Percentiles rank a stretch among this genome's conserved stretches.
These are phyloP conservation scores for Daldinia grandis DNA, from an alignment of 495 filamentous ascomycete species.

Conservation along the genomic window DNA sequence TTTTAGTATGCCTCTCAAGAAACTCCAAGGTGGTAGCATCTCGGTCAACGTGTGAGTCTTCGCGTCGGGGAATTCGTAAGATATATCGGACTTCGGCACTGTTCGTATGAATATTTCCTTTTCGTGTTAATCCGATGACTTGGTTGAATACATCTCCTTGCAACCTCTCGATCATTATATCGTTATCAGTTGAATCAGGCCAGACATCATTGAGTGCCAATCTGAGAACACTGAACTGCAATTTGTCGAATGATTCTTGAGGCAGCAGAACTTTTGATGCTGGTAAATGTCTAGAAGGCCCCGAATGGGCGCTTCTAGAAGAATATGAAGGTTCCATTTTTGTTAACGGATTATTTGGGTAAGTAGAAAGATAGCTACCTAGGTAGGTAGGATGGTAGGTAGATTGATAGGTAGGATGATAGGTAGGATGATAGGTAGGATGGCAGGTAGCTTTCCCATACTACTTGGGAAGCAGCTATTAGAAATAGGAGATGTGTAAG, in stretches of 20 bases:
- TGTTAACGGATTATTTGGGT: too few species aligned
- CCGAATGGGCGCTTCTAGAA: background rate
- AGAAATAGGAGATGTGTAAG: too few species aligned
- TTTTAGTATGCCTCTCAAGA: conserved; percentile 49
- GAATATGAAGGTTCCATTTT: background rate
- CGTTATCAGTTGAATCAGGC: background rate
- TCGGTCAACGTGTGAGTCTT: conserved; percentile 10
- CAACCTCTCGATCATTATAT: conserved; percentile 2
- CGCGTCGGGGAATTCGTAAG: conserved; percentile 1
- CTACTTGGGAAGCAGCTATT: too few species aligned
- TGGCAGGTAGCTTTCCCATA: too few species aligned
- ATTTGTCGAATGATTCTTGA: background rate
- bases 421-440: too few species aligned
- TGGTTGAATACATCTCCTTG: background rate
- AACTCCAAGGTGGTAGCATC: conserved; percentile 60
- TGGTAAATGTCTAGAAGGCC: background rate
- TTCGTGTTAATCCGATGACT: conserved; percentile 15
- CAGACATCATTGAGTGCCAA: conserved; percentile 1
- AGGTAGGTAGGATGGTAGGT: too few species aligned
- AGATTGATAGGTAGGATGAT: too few species aligned
- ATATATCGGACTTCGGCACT: conserved; percentile 1
- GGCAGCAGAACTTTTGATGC: background rate
- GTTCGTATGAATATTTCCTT: background rate
- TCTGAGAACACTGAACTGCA: background rate
- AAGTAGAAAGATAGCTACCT: too few species aligned